Conservation (phyloP, 352 stramenopile species). For the Pythium sukuiense region DNA sequence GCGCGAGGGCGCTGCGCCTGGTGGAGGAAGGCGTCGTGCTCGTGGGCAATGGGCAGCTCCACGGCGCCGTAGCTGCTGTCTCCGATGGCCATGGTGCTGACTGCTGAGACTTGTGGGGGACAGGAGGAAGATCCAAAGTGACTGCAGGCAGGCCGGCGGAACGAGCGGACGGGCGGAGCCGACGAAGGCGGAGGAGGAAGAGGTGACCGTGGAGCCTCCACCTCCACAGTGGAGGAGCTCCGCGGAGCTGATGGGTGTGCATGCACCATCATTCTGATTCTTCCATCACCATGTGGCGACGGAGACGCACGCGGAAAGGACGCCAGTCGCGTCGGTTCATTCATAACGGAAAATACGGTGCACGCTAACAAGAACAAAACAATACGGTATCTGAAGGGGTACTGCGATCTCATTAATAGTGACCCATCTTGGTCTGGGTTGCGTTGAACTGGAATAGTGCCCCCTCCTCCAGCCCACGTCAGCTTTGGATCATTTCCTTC, state of each 20-base stretch:
- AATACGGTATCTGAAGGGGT: not conserved
- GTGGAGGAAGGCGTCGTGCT: constrained; percentile 10
- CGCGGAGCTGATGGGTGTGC: not conserved
- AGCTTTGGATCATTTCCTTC: not conserved
- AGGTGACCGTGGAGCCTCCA: not conserved
- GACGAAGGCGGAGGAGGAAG: not conserved
- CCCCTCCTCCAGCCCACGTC: not conserved
- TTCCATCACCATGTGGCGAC: not conserved
- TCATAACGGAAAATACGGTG: not conserved
- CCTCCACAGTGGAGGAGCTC: not conserved
- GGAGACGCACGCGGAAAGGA: constrained; percentile 5
- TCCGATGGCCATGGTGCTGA: not conserved
- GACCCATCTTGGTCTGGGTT: not conserved
- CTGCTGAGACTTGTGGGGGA: not conserved
- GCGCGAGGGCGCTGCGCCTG: not conserved
- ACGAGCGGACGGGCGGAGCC: not conserved
- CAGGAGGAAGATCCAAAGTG: constrained; percentile 1
- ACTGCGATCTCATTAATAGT: not conserved
- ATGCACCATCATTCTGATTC: constrained; percentile 8
- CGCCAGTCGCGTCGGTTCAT: not conserved
- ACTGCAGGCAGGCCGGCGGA: not conserved
- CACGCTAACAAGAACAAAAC: not conserved
- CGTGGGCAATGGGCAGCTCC: constrained; percentile 8
- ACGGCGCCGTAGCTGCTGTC: constrained; percentile 7
- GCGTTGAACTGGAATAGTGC: not conserved